A percentile compares a stretch with the other conserved stretches of the same genome.
Evolutionary conservation across 805 yeast species (phyloP).

Genomic region (Cyberlindnera veronae): DNA sequence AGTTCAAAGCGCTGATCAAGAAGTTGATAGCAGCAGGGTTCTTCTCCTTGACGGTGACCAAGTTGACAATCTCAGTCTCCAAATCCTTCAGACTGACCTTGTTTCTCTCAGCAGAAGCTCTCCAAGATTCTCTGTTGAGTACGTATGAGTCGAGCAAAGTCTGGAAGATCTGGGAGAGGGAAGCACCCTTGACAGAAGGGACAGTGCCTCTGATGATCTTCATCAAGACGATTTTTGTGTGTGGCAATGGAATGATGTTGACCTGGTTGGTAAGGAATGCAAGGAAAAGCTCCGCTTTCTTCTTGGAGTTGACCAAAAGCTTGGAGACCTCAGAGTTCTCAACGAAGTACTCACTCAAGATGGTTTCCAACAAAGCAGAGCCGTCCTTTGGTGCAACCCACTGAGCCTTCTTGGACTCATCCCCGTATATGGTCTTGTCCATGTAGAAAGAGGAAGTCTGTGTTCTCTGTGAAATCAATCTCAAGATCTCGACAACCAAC

Average conservation of each 20-base stretch:
- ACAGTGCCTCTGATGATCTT: slow-evolving; percentile 39
- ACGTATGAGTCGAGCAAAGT: slow-evolving; percentile 44
- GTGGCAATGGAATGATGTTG: slow-evolving; percentile 45
- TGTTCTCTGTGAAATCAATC: slow-evolving; percentile 34
- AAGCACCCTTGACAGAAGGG: slow-evolving; percentile 36
- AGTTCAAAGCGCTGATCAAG: slow-evolving; percentile 49
- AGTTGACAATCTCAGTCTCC: slow-evolving; percentile 54
- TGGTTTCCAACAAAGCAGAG: slow-evolving; percentile 36
- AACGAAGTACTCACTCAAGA: slow-evolving; percentile 44
- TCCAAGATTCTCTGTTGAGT: slow-evolving; percentile 43
- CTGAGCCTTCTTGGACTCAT: slow-evolving; percentile 43
- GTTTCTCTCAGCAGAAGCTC: slow-evolving; percentile 39
- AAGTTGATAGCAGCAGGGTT: slow-evolving; percentile 55
- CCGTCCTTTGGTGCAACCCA: slow-evolving; percentile 66
- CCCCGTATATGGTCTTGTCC: slow-evolving; percentile 57
- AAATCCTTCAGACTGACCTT: slow-evolving; percentile 50
- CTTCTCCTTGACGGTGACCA: slow-evolving; percentile 62
- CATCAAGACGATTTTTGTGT: slow-evolving; percentile 51
- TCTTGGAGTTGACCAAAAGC: slow-evolving; percentile 43
- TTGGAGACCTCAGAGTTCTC: slow-evolving; percentile 47
- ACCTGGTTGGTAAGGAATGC: slow-evolving; percentile 74
- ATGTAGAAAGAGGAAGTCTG: slow-evolving; percentile 41
- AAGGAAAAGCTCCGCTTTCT: slow-evolving; percentile 53
- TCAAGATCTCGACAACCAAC: slow-evolving; percentile 37
- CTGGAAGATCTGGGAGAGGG: slow-evolving; percentile 47